phyloP scores from a whole-genome alignment of 306 rosid genomes.

The Lupinus albus region DNA sequence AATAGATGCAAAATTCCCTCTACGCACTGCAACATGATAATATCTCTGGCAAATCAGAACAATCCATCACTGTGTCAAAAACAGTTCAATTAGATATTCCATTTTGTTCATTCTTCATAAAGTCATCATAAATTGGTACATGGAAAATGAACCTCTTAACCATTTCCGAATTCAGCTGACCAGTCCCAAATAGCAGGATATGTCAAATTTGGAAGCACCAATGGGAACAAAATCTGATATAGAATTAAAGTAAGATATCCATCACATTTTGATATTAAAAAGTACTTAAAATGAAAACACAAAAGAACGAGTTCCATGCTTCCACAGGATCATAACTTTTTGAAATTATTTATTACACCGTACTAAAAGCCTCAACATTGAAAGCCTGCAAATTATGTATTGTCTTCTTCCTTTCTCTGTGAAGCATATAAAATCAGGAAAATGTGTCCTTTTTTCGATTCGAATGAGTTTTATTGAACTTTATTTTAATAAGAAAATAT shows the following conservation, averaged over 20 bases:
- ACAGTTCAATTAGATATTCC: slow-evolving; percentile 1
- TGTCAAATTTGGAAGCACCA: slow-evolving; percentile 29
- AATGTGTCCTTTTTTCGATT: not conserved
- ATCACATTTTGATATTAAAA: not conserved
- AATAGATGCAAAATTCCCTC: slow-evolving; percentile 53
- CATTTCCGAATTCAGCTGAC: slow-evolving; percentile 56
- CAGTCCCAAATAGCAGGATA: slow-evolving; percentile 26
- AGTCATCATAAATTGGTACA: slow-evolving; percentile 17
- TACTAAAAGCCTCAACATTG: not conserved
- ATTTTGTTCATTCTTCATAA: slow-evolving; percentile 2
- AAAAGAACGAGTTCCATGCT: slow-evolving; percentile 1
- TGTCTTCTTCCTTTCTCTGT: not conserved
- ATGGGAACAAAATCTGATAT: slow-evolving; percentile 30
- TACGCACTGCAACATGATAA: slow-evolving; percentile 63
- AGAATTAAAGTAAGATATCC: slow-evolving; percentile 8
- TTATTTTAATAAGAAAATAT: too few species aligned
- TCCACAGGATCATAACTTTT: not conserved
- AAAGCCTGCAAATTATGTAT: not conserved
- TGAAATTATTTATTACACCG: not conserved
- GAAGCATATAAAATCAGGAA: not conserved
- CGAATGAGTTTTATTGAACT: not conserved
- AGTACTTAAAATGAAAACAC: not conserved
- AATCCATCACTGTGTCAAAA: slow-evolving; percentile 58
- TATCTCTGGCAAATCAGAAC: slow-evolving; percentile 54
- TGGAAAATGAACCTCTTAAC: slow-evolving; percentile 50